Percentiles rank a stretch among this genome's conserved stretches.
phyloP scores from a whole-genome alignment of 139 green algal genomes.

The Micromonas pusilla region DNA sequence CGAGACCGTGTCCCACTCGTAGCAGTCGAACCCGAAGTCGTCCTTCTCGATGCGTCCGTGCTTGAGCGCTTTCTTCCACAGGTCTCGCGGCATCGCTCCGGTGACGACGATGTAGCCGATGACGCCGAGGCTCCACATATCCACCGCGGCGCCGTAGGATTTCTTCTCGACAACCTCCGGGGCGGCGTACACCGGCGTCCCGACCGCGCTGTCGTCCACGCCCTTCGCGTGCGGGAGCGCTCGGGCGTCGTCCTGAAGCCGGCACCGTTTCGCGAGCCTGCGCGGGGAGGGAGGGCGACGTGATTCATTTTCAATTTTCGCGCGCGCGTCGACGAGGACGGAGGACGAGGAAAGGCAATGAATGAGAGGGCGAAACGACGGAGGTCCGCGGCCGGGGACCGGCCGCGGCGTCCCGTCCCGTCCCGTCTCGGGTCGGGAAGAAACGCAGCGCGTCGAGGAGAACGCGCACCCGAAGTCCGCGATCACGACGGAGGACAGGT shows the following conservation, averaged over 20 bases:
- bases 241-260: not conserved
- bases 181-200: constrained; percentile 36
- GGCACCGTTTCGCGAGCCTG: constrained; percentile 2
- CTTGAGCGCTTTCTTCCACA: constrained; percentile 3
- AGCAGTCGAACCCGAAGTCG: constrained; percentile 24
- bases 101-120: constrained; percentile 35
- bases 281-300: too few relatives aligned
- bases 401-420: too few relatives aligned
- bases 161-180: constrained; percentile 37
- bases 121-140: constrained; percentile 35
- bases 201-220: constrained; percentile 17
- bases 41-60: not conserved
- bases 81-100: constrained; percentile 23
- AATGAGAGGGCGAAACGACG: too few relatives aligned
- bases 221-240: not conserved
- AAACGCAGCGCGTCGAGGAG: constrained; percentile 33
- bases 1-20: constrained; percentile 21
- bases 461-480: constrained; percentile 45
- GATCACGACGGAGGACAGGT: constrained; percentile 33
- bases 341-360: too few relatives aligned
- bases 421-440: too few relatives aligned
- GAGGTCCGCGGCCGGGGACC: too few relatives aligned
- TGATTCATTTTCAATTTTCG: too few relatives aligned
- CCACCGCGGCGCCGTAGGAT: constrained; percentile 34
- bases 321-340: too few relatives aligned